Percentiles rank a stretch among this genome's conserved stretches.
Conservation (phyloP, 2,329 filamentous ascomycete species). For the Sclerotinia nivalis region DNA sequence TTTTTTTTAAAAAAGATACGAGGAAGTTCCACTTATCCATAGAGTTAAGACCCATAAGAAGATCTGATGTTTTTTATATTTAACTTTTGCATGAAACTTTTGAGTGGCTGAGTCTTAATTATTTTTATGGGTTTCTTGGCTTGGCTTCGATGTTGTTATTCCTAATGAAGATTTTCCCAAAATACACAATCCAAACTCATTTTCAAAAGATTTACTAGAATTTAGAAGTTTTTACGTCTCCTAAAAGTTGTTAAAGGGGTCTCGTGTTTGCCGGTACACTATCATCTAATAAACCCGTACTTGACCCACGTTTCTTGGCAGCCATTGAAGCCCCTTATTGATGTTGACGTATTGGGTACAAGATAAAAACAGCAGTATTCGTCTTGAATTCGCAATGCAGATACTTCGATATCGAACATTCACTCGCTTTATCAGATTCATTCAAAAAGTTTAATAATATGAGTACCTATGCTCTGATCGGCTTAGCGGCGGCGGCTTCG, state of each 20-base stretch:
- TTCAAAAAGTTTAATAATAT: neutral
- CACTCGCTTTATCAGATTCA: neutral
- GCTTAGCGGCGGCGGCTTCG: constrained; percentile 1
- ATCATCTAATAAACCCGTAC: constrained; percentile 2
- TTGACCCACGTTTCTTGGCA: neutral
- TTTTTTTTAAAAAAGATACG: too few species aligned
- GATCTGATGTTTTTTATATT: neutral
- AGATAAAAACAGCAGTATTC: neutral
- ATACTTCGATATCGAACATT: neutral
- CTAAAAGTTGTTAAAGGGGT: neutral
- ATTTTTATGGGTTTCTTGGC: neutral
- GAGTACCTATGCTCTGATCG: neutral
- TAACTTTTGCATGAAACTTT: neutral
- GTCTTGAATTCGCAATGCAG: neutral
- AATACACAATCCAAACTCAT: neutral
- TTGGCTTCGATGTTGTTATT: neutral
- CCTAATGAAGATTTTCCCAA: too few species aligned
- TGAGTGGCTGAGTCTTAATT: neutral
- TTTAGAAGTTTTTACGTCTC: neutral
- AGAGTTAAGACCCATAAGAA: neutral
- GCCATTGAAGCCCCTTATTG: neutral
- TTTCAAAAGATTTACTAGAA: neutral
- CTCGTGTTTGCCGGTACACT: neutral
- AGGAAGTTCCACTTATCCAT: too few species aligned
- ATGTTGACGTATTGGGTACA: neutral